phyloP scores from a whole-genome alignment of 495 filamentous ascomycete genomes.

The Astrocystis sublimbata region DNA sequence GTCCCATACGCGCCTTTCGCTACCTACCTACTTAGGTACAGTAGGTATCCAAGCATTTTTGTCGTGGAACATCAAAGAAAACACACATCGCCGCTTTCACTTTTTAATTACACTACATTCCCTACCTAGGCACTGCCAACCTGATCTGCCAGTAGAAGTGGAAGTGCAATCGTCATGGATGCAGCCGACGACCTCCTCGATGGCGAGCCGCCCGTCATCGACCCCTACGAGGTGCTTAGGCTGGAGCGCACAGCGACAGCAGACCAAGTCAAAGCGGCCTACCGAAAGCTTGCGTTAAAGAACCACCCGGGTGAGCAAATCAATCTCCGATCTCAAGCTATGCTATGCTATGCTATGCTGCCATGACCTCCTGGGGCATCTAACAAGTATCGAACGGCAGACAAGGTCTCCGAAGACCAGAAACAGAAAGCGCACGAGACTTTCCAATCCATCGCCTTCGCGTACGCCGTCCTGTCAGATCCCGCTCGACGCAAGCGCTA shows the following conservation, averaged over 20 bases:
- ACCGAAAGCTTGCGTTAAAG: slow-evolving; percentile 83
- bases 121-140: no score
- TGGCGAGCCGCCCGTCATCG: slow-evolving; percentile 52
- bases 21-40: not conserved
- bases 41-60: not conserved
- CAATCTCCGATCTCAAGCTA: slow-evolving; percentile 72
- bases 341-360: no score
- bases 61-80: not conserved
- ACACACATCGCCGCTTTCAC: not conserved
- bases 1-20: not conserved
- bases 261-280: slow-evolving; percentile 79
- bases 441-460: slow-evolving; percentile 91
- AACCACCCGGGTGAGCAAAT: slow-evolving; percentile 85
- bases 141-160: no score
- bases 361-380: slow-evolving; percentile 16
- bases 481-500: slow-evolving; percentile 74
- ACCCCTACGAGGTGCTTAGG: slow-evolving; percentile 84
- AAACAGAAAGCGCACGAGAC: slow-evolving; percentile 69
- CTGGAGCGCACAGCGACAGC: slow-evolving; percentile 63
- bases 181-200: slow-evolving; percentile 39
- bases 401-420: slow-evolving; percentile 68
- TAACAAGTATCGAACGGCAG: slow-evolving; percentile 40
- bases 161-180: slow-evolving; percentile 33
- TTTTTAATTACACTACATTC: no score
- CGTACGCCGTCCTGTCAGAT: slow-evolving; percentile 90